Percentiles rank a stretch among this genome's conserved stretches.
These are phyloP conservation scores for Fomitopsis pulvina DNA, from an alignment of 768 basidiomycete species.

Conservation along the genomic window DNA sequence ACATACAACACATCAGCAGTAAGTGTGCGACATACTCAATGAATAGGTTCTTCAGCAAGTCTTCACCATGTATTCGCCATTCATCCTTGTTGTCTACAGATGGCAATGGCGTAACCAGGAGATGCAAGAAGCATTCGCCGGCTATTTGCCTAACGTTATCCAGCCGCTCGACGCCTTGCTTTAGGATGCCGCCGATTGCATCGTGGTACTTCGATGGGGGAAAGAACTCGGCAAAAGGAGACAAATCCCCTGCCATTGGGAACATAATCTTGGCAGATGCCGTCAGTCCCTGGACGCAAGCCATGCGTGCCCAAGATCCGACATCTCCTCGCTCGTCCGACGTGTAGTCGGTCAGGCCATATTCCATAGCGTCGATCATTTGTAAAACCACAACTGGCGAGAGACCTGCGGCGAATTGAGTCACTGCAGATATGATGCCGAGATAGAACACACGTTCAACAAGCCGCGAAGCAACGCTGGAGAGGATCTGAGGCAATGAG, in stretches of 20 bases:
- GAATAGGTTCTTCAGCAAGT: slow-evolving; percentile 48
- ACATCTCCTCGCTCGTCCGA: slow-evolving; percentile 94
- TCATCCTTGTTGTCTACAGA: slow-evolving; percentile 29
- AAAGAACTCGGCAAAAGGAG: slow-evolving; percentile 51
- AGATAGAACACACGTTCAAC: slow-evolving; percentile 32
- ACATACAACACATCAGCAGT: not conserved
- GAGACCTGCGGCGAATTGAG: slow-evolving; percentile 35
- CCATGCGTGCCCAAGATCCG: slow-evolving; percentile 90
- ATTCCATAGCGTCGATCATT: slow-evolving; percentile 50
- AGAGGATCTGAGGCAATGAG: slow-evolving; percentile 44
- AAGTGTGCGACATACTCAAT: slow-evolving; percentile 9
- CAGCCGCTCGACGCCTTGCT: slow-evolving; percentile 86
- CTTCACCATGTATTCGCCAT: slow-evolving; percentile 48
- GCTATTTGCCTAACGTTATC: slow-evolving; percentile 86
- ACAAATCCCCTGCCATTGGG: slow-evolving; percentile 31
- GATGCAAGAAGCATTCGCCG: slow-evolving; percentile 49
- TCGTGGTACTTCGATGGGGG: slow-evolving; percentile 50
- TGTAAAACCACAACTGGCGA: slow-evolving; percentile 36
- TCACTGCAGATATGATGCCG: not conserved
- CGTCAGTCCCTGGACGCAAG: slow-evolving; percentile 63
- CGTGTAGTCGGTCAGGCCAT: slow-evolving; percentile 85
- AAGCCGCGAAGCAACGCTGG: slow-evolving; percentile 36
- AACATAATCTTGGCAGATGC: slow-evolving; percentile 47
- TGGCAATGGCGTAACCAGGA: slow-evolving; percentile 46
- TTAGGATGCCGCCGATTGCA: slow-evolving; percentile 63